Conservation (phyloP, 306 rosid genomes). For the Comarum palustre region DNA sequence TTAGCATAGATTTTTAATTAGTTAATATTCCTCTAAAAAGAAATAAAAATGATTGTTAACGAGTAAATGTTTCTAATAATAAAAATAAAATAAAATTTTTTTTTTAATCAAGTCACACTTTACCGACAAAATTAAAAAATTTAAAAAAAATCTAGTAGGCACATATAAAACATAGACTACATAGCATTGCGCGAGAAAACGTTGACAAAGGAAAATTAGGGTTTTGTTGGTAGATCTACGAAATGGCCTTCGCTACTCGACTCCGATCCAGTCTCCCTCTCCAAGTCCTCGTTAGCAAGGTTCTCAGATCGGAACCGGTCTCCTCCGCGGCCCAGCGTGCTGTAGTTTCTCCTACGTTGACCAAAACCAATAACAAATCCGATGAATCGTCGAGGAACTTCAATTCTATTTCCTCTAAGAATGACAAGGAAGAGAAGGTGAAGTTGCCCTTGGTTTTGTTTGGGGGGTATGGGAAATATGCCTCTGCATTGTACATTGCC, state of each 20-base stretch:
- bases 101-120: too few species aligned
- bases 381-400: slow-evolving; percentile 63
- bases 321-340: slow-evolving; percentile 36
- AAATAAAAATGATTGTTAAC: too few species aligned
- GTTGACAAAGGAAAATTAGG: too few species aligned
- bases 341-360: slow-evolving; percentile 31
- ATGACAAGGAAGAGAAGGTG: slow-evolving; percentile 41
- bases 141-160: too few species aligned
- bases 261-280: slow-evolving; percentile 55
- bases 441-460: slow-evolving; percentile 77
- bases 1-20: too few species aligned
- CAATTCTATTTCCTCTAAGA: slow-evolving; percentile 44
- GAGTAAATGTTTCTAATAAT: too few species aligned
- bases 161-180: too few species aligned
- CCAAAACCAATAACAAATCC: slow-evolving; percentile 17
- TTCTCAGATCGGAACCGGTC: slow-evolving; percentile 34
- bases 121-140: too few species aligned
- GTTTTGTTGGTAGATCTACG: slow-evolving; percentile 26
- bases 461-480: slow-evolving; percentile 93
- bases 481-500: slow-evolving; percentile 75
- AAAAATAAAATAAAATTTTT: too few species aligned
- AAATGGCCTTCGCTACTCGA: slow-evolving; percentile 58
- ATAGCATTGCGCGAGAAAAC: too few species aligned
- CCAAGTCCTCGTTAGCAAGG: slow-evolving; percentile 35
- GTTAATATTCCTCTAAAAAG: too few species aligned